A percentile compares a stretch with the other conserved stretches of the same genome.
These are phyloP conservation scores for Petasospora fabianii DNA, from an alignment of 1,139 yeast species.

Conservation along the genomic window DNA sequence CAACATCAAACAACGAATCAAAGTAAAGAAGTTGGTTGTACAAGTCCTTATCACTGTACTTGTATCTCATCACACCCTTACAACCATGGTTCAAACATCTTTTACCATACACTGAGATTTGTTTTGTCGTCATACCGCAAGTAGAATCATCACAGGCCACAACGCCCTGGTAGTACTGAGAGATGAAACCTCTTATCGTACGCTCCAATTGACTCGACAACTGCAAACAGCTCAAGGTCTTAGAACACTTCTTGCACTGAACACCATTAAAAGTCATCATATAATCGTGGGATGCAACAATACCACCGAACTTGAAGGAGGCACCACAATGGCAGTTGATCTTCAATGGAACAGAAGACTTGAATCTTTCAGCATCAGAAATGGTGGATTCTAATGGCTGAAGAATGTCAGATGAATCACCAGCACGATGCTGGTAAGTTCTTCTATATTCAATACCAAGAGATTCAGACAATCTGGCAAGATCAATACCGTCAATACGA, in stretches of 20 bases:
- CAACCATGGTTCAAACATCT: slow-evolving; percentile 70
- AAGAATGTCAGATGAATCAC: slow-evolving; percentile 44
- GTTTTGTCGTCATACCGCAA: slow-evolving; percentile 80
- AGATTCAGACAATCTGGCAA: slow-evolving; percentile 69
- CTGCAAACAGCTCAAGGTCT: slow-evolving; percentile 46
- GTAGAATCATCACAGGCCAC: slow-evolving; percentile 78
- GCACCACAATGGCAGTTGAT: slow-evolving; percentile 64
- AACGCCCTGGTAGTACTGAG: slow-evolving; percentile 83
- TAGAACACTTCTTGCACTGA: slow-evolving; percentile 59
- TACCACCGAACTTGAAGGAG: slow-evolving; percentile 69
- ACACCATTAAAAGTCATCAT: slow-evolving; percentile 66
- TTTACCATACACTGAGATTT: slow-evolving; percentile 84
- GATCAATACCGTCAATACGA: slow-evolving; percentile 83
- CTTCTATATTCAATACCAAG: slow-evolving; percentile 74
- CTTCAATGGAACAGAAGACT: slow-evolving; percentile 52
- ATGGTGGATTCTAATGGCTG: slow-evolving; percentile 80
- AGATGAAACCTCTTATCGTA: slow-evolving; percentile 63
- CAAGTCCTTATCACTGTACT: slow-evolving; percentile 72
- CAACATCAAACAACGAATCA: slow-evolving; percentile 76
- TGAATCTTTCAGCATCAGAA: slow-evolving; percentile 79
- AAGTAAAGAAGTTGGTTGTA: slow-evolving; percentile 85
- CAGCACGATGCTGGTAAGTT: slow-evolving; percentile 33
- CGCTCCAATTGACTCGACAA: slow-evolving; percentile 72
- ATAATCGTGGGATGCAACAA: slow-evolving; percentile 58
- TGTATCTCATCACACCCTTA: slow-evolving; percentile 79